Conservation (phyloP, 331 rosid species). For the Dryas integrifolia region DNA sequence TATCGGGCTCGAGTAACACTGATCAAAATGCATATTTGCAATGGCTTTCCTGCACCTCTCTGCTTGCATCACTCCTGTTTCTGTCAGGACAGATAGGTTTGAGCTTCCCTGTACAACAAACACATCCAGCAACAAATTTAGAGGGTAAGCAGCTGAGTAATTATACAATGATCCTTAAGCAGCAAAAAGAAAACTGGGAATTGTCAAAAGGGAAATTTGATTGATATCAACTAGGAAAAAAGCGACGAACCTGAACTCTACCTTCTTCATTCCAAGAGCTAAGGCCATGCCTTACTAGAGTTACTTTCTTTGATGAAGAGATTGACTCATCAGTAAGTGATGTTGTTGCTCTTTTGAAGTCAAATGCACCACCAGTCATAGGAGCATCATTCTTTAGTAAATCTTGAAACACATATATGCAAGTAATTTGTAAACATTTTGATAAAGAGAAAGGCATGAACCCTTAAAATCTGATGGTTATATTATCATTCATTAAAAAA, state of each 20-base stretch:
- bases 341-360: conserved; percentile 53
- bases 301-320: conserved; percentile 62
- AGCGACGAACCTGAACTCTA: conserved; percentile 56
- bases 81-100: conserved; percentile 64
- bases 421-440: no score
- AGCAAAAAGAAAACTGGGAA: no score
- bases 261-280: conserved; percentile 77
- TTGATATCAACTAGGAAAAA: conserved; percentile 8
- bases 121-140: no score
- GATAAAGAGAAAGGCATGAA: no score
- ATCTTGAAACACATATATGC: conserved; percentile 23
- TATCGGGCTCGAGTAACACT: conserved; percentile 72
- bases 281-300: conserved; percentile 65
- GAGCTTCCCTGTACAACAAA: conserved; percentile 63
- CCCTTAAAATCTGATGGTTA: no score
- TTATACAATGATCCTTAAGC: no score
- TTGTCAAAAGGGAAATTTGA: background rate
- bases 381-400: conserved; percentile 33
- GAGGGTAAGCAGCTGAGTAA: no score
- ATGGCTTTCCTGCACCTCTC: conserved; percentile 62
- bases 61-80: conserved; percentile 62
- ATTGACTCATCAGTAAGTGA: conserved; percentile 54
- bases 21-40: conserved; percentile 51
- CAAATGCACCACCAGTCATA: conserved; percentile 69
- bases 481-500: no score